Conservation (phyloP, 148 eudicot species). For the Amaranthus cruentus region DNA sequence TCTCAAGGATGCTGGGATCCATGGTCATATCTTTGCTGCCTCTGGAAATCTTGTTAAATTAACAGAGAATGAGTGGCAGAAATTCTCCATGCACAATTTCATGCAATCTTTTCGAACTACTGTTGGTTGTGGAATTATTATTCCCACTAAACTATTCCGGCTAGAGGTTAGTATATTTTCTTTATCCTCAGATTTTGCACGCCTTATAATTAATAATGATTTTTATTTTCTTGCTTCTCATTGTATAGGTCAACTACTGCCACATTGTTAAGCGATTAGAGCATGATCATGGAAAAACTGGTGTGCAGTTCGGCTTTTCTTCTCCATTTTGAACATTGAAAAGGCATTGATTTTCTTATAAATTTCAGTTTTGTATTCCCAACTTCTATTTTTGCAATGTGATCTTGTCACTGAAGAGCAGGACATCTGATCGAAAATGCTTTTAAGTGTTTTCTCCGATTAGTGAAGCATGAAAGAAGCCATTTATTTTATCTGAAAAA, state of each 20-base stretch:
- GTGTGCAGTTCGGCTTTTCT: constrained; percentile 84
- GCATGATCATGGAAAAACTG: constrained; percentile 84
- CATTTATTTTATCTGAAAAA: constrained; percentile 2
- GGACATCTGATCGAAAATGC: constrained; percentile 12
- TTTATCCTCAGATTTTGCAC: background rate
- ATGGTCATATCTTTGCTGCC: constrained; percentile 75
- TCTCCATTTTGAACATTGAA: constrained; percentile 37
- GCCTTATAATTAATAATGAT: background rate
- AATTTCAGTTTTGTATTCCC: constrained; percentile 11
- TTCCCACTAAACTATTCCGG: constrained; percentile 83
- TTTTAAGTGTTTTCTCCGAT: constrained; percentile 2
- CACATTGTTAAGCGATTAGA: constrained; percentile 59
- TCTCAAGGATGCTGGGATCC: constrained; percentile 73
- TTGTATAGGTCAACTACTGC: constrained; percentile 78
- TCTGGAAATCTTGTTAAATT: constrained; percentile 70
- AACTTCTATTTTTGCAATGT: background rate
- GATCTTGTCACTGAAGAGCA: constrained; percentile 15
- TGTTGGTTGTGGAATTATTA: constrained; percentile 68
- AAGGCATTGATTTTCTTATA: constrained; percentile 13
- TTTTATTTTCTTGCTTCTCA: constrained; percentile 3
- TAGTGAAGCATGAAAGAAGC: constrained; percentile 9
- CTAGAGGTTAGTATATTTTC: constrained; percentile 66
- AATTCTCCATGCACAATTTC: constrained; percentile 46
- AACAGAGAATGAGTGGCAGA: constrained; percentile 53
- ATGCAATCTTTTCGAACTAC: constrained; percentile 62